Conservation (phyloP, 2,329 filamentous ascomycete species). For the Fusarium nodosum region DNA sequence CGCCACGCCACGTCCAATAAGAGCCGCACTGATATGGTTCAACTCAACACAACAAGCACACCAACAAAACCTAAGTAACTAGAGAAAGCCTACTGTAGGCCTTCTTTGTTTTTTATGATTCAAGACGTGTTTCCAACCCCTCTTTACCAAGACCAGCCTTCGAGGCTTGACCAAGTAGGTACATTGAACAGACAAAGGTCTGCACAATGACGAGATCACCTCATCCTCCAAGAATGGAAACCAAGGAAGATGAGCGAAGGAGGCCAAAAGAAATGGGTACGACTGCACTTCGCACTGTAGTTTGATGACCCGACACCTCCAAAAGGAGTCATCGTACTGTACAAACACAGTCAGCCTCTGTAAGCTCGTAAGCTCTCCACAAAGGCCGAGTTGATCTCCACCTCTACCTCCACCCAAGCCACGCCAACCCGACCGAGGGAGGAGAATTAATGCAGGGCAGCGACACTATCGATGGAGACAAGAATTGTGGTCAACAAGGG, state of each 20-base stretch:
- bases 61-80: not conserved
- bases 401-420: constrained; percentile 35
- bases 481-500: constrained; percentile 22
- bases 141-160: constrained; percentile 3
- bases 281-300: constrained; percentile 17
- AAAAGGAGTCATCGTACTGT: constrained; percentile 8
- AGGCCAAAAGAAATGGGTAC: constrained; percentile 24
- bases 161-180: not conserved
- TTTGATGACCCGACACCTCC: not conserved
- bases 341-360: constrained; percentile 29
- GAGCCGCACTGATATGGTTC: constrained; percentile 23
- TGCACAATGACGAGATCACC: constrained; percentile 40
- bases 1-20: not conserved
- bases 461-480: constrained; percentile 14
- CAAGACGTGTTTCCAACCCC: constrained; percentile 5
- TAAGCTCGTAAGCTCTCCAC: constrained; percentile 22
- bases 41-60: constrained; percentile 7
- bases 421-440: constrained; percentile 25
- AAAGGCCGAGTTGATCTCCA: constrained; percentile 4
- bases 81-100: constrained; percentile 2
- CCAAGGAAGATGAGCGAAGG: constrained; percentile 18
- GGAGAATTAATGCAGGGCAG: constrained; percentile 34
- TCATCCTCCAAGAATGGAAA: constrained; percentile 23
- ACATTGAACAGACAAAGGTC: not conserved
- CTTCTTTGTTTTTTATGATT: constrained; percentile 13